Base-by-base conservation (phyloP, 2,329 filamentous ascomycete genomes). In the Pseudogymnoascus sp. region DNA sequence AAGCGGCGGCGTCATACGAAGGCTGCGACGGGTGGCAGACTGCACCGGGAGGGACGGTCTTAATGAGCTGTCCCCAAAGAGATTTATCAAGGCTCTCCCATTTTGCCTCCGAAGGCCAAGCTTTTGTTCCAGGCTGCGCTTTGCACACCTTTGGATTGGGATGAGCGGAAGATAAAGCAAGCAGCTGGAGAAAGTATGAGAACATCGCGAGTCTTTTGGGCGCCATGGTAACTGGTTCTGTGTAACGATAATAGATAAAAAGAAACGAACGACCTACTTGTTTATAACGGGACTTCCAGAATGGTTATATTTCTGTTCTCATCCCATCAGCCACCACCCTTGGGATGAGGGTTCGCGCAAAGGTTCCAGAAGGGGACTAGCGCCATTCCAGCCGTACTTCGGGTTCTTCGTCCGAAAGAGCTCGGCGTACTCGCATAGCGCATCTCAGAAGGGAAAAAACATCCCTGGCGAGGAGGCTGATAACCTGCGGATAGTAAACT, bases 1-100 rank as follows among this genome's bases (percentile, higher is more conserved):
- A 82, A 4, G 69, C 61, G 1, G 67, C 63, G 21, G 67, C 50
- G 40, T 76, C 67, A 69, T 71, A 75, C 50, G 68, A 68, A n/a
- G 72, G 65, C 61, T 75, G 67, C 64, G 67, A 69, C 38, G 72
- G 71, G 68, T 80, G 79, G 67, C 79, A 81, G 68, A 78, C 75
- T 70, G 75, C 74, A 68, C 76, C 79, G 29, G 78, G 77, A 66
- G 81, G 77, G 64, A 72, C 33, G 33, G 81, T 74, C 37, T 69
- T 72, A 62, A 82, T 68, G 15, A 83, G 74, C 33, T 72, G 72
- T 3, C 80, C 79, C 7, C 70, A 72, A 21, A 79, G 70, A 2
- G 78, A 77, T 7, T 72, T 67, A 70, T 83, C 82, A 61, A 85
- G 74, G 13, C 67, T 66, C 6, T 68, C 64, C 82, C 82, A 85